These are phyloP conservation scores for Neobulgaria alba DNA, from an alignment of 2,329 filamentous ascomycete species.

Conservation along the genomic window DNA sequence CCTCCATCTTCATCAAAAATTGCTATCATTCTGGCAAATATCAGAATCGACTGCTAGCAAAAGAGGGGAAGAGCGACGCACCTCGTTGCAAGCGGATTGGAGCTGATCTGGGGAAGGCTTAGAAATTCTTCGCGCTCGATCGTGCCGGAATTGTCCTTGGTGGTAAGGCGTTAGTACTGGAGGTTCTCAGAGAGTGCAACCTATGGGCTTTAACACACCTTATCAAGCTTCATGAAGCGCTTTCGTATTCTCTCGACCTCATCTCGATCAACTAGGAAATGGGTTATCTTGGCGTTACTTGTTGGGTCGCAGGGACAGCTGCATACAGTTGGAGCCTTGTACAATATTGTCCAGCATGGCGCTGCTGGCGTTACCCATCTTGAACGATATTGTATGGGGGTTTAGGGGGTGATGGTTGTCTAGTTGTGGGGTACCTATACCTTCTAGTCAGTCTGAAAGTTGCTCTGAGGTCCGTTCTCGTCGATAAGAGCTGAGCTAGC, in stretches of 20 bases:
- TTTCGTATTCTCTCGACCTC: conserved; percentile 94
- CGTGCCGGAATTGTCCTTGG: conserved; percentile 92
- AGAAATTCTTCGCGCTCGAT: conserved; percentile 99
- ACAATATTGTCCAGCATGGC: conserved; percentile 90
- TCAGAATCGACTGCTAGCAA: background rate
- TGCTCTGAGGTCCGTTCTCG: too few species aligned
- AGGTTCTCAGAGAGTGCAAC: background rate
- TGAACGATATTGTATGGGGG: conserved; percentile 16
- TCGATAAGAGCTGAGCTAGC: too few species aligned
- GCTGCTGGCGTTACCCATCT: conserved; percentile 62
- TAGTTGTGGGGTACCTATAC: conserved; percentile 6
- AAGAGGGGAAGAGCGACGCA: conserved; percentile 28
- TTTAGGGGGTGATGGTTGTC: conserved; percentile 8
- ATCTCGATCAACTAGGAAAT: conserved; percentile 76
- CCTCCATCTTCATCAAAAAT: conserved; percentile 99
- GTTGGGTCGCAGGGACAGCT: conserved; percentile 1
- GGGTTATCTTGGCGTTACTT: conserved; percentile 1
- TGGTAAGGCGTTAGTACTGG: conserved; percentile 1
- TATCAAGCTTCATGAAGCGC: conserved; percentile 98
- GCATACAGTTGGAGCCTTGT: conserved; percentile 86
- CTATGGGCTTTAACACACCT: conserved; percentile 47
- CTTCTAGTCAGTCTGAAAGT: too few species aligned
- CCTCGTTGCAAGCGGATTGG: conserved; percentile 94
- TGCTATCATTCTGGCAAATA: conserved; percentile 75
- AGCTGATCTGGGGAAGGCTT: conserved; percentile 92